A percentile compares a stretch with the other conserved stretches of the same genome.
phyloP scores from a whole-genome alignment of 768 basidiomycete genomes.

The Boletus pseudopeckii region DNA sequence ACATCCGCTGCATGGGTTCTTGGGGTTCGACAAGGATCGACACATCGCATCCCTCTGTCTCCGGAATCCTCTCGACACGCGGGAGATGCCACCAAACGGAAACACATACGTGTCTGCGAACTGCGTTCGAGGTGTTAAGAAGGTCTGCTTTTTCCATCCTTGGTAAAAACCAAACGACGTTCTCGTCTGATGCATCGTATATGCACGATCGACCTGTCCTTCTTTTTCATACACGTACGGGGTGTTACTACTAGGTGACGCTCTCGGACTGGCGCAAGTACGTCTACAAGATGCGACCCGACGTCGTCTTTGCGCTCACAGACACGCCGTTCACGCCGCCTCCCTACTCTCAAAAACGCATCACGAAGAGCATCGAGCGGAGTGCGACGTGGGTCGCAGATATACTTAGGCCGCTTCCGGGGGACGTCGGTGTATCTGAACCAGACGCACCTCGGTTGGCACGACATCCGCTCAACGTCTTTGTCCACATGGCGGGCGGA shows the following conservation, averaged over 20 bases:
- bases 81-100: slow-evolving; percentile 73
- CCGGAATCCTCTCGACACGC: slow-evolving; percentile 61
- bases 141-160: slow-evolving; percentile 40
- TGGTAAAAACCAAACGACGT: not conserved
- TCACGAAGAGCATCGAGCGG: slow-evolving; percentile 73
- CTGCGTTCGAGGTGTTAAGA: slow-evolving; percentile 67
- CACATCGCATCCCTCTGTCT: slow-evolving; percentile 59
- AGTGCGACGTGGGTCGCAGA: slow-evolving; percentile 60
- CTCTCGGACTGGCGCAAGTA: slow-evolving; percentile 55
- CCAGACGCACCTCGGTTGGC: not conserved
- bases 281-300: slow-evolving; percentile 53
- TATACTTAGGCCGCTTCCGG: slow-evolving; percentile 39
- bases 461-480: slow-evolving; percentile 40
- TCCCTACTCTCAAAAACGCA: slow-evolving; percentile 73
- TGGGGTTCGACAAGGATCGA: slow-evolving; percentile 48
- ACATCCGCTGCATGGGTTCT: slow-evolving; percentile 59
- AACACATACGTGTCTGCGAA: slow-evolving; percentile 52
- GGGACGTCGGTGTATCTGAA: not conserved
- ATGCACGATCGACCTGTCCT: not conserved
- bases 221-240: not conserved
- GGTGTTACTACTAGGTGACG: slow-evolving; percentile 47
- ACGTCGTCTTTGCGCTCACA: slow-evolving; percentile 66
- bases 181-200: not conserved
- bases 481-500: slow-evolving; percentile 71
- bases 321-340: slow-evolving; percentile 66